Conservation (phyloP, 371 early-diverging fungal genomes). For the Zopfochytrium polystomum region DNA sequence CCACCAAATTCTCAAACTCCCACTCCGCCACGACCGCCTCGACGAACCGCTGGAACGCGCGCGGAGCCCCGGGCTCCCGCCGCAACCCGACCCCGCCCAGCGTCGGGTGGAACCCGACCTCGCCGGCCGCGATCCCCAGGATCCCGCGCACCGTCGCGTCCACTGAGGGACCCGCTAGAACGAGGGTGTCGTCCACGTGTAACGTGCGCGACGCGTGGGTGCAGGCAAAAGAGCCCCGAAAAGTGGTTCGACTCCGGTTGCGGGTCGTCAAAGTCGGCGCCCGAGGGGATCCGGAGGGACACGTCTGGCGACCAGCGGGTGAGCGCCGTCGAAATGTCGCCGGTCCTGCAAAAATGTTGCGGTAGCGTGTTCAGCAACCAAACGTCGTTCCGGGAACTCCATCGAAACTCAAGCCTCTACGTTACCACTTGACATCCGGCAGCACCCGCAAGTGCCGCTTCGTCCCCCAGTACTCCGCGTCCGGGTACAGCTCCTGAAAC, state of each 20-base stretch:
- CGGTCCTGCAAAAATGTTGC: no score
- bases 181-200: constrained; percentile 11
- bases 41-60: constrained; percentile 21
- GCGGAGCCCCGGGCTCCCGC: constrained; percentile 12
- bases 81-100: constrained; percentile 10
- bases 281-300: constrained; percentile 17
- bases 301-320: constrained; percentile 16
- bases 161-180: background rate
- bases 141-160: background rate
- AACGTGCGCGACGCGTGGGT: constrained; percentile 14
- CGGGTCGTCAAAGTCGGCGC: constrained; percentile 23
- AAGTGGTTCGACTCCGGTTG: constrained; percentile 25
- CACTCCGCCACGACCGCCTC: constrained; percentile 17
- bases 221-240: constrained; percentile 21
- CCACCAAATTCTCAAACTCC: constrained; percentile 22
- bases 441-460: no score
- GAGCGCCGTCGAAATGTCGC: no score
- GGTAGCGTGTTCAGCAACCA: no score
- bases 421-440: no score
- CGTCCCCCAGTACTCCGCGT: constrained; percentile 19
- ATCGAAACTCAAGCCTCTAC: no score
- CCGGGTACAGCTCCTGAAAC: constrained; percentile 22
- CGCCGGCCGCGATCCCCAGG: background rate
- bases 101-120: constrained; percentile 18
- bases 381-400: no score